A percentile compares a stretch with the other conserved stretches of the same genome.
Conservation (phyloP, 176 grass and related monocot genomes). For the Dactylis glomerata region DNA sequence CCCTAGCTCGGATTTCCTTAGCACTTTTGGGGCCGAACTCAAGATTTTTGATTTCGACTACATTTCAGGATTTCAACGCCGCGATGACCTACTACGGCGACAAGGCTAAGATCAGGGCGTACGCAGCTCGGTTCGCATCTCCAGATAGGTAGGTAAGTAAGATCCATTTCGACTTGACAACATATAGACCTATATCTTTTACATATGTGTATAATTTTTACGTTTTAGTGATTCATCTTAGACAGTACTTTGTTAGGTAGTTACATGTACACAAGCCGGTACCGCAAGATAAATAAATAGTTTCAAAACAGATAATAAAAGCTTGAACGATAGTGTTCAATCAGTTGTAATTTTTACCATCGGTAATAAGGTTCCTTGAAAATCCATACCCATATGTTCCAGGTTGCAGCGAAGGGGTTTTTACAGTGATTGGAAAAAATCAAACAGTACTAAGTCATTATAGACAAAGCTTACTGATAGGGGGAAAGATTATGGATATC, state of each 20-base stretch:
- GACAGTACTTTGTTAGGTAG: background rate
- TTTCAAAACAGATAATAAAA: no score
- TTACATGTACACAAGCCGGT: background rate
- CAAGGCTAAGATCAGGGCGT: slow-evolving; percentile 70
- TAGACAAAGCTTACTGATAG: background rate
- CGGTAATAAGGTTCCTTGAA: background rate
- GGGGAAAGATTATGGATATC: background rate
- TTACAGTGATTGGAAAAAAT: background rate
- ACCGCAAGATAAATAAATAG: no score
- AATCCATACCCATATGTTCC: background rate
- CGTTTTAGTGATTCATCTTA: background rate
- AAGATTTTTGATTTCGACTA: background rate
- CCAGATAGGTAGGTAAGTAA: slow-evolving; percentile 73
- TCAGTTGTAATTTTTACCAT: background rate
- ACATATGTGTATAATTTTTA: background rate
- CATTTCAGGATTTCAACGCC: slow-evolving; percentile 60
- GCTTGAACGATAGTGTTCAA: background rate
- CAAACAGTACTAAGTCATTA: background rate
- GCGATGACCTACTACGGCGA: slow-evolving; percentile 88
- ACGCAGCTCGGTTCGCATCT: slow-evolving; percentile 87
- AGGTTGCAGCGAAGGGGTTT: background rate
- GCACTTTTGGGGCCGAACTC: background rate
- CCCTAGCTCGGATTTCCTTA: background rate
- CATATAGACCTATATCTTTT: background rate
- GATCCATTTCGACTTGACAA: background rate